Evolutionary conservation across 441 rosid species (phyloP).

Genomic region (Erodium trifolium): DNA sequence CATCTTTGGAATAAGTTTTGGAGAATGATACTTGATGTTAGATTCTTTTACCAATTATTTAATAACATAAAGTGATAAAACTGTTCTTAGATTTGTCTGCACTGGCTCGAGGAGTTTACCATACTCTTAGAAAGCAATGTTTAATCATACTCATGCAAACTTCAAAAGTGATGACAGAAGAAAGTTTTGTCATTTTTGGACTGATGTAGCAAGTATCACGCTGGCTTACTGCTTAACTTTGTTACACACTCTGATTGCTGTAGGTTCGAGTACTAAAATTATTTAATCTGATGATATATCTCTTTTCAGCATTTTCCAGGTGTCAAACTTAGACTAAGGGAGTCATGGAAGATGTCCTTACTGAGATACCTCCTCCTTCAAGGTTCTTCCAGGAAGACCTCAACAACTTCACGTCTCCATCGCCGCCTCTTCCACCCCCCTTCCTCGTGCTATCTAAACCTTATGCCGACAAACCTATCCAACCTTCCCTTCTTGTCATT

Average conservation of each 20-base stretch:
- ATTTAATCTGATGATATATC: neutral
- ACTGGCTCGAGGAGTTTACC: neutral
- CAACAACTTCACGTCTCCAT: constrained; percentile 56
- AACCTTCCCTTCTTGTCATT: constrained; percentile 61
- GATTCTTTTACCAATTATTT: neutral
- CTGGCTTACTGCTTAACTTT: constrained; percentile 1
- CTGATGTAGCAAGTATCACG: neutral
- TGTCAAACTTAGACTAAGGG: constrained; percentile 16
- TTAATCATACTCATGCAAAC: too few relatives aligned
- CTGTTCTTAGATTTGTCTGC: neutral
- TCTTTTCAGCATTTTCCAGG: constrained; percentile 22
- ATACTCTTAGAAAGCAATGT: too few relatives aligned
- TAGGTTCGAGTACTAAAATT: neutral
- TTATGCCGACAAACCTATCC: constrained; percentile 44
- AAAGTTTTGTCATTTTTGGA: neutral
- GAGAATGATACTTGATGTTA: neutral
- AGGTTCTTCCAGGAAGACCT: constrained; percentile 94
- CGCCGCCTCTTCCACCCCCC: constrained; percentile 54
- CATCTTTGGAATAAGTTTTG: neutral
- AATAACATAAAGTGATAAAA: neutral
- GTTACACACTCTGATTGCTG: neutral
- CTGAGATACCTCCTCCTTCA: constrained; percentile 91
- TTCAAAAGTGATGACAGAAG: too few relatives aligned
- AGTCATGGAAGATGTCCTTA: constrained; percentile 82
- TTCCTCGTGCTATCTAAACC: constrained; percentile 53